These are phyloP conservation scores for Aspergillus flavus DNA, from an alignment of 2,329 filamentous ascomycete genomes.

Conservation along the genomic window DNA sequence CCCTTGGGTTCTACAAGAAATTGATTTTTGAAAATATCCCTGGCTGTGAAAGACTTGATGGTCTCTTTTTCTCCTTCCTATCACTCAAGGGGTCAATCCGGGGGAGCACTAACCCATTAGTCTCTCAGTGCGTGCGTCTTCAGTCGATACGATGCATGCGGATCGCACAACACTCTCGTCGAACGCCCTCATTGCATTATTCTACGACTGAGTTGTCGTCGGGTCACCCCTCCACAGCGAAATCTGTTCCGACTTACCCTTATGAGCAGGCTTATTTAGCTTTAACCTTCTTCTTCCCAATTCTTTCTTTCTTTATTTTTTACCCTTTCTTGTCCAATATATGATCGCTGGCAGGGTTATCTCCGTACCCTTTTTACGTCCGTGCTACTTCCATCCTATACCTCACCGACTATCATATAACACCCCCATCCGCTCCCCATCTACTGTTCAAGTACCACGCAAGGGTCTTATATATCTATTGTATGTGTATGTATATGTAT, in stretches of 20 bases:
- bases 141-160: conserved; percentile 20
- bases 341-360: not conserved
- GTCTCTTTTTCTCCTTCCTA: not conserved
- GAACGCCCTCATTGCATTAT: conserved; percentile 16
- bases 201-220: conserved; percentile 21
- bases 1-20: not conserved
- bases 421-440: not conserved
- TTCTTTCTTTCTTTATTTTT: not conserved
- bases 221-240: conserved; percentile 19
- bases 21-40: not conserved
- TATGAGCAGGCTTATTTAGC: not conserved
- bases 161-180: conserved; percentile 18
- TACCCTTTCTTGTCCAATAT: not conserved
- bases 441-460: not conserved
- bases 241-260: conserved; percentile 1
- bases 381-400: not conserved
- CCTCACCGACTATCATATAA: not conserved
- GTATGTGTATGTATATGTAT: conserved; percentile 13
- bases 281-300: conserved; percentile 1
- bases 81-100: not conserved
- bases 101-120: not conserved
- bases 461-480: not conserved
- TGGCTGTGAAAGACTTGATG: not conserved
- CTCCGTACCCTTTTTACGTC: not conserved
- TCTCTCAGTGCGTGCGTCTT: not conserved